Evolutionary conservation across 306 rosid genomes (phyloP).

Genomic region (Vicia sativa): DNA sequence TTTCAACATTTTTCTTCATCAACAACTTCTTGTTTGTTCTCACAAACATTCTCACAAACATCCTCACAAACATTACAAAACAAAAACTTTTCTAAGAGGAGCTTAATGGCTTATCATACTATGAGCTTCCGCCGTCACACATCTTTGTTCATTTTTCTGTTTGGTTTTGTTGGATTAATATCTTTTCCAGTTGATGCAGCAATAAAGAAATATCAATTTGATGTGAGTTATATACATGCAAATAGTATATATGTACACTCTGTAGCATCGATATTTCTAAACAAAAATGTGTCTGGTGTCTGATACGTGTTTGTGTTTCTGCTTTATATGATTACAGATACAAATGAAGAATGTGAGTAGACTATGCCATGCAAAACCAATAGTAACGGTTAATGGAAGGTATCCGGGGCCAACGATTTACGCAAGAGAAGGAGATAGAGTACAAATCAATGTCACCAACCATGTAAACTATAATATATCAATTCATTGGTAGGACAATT

Average conservation of each 20-base stretch:
- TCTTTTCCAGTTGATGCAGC: constrained; percentile 71
- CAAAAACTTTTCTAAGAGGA: constrained; percentile 35
- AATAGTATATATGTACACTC: too few relatives aligned
- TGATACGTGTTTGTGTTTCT: too few relatives aligned
- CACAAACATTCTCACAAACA: constrained; percentile 42
- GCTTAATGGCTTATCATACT: constrained; percentile 44
- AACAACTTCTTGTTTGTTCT: constrained; percentile 20
- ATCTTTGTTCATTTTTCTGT: constrained; percentile 37
- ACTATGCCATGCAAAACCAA: constrained; percentile 81
- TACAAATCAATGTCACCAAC: constrained; percentile 74
- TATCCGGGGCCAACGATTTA: constrained; percentile 81
- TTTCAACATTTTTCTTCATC: constrained; percentile 13
- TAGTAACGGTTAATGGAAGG: constrained; percentile 80
- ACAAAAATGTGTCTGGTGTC: too few relatives aligned
- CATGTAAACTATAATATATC: constrained; percentile 79
- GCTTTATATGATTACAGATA: constrained; percentile 43
- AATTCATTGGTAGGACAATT: constrained; percentile 66
- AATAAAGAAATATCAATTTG: constrained; percentile 76
- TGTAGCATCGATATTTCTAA: too few relatives aligned
- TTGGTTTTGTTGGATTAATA: constrained; percentile 50
- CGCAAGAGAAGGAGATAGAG: constrained; percentile 76
- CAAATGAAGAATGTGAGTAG: constrained; percentile 88
- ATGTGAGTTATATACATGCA: constrained; percentile 53
- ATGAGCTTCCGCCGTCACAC: constrained; percentile 27
- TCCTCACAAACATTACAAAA: constrained; percentile 32